phyloP scores from a whole-genome alignment of 345 rosid genomes.

The Boechera divaricarpa region DNA sequence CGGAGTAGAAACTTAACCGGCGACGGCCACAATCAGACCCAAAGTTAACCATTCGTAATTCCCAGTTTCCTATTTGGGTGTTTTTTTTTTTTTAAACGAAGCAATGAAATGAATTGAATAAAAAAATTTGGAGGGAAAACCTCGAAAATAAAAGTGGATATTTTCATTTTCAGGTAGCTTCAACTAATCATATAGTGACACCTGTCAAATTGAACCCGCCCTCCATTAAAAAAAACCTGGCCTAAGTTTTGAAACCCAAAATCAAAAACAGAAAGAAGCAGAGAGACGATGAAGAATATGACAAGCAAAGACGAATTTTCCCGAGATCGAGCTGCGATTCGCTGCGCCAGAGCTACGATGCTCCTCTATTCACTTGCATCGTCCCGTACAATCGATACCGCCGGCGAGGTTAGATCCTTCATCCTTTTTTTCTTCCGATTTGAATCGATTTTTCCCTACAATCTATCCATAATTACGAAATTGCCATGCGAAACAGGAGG shows the following conservation, averaged over 20 bases:
- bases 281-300: constrained; percentile 26
- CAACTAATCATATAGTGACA: constrained; percentile 25
- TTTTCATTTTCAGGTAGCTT: neutral
- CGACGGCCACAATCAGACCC: no score
- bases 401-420: constrained; percentile 36
- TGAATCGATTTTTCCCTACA: neutral
- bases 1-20: no score
- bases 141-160: neutral
- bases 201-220: constrained; percentile 10
- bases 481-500: neutral
- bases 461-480: neutral
- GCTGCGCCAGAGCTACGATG: constrained; percentile 45
- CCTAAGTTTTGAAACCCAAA: constrained; percentile 29
- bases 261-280: constrained; percentile 18
- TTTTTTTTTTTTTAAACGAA: no score
- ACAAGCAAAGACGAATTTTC: constrained; percentile 26
- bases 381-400: constrained; percentile 9
- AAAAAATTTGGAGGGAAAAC: neutral
- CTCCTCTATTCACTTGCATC: constrained; percentile 41
- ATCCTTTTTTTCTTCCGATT: neutral
- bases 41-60: no score
- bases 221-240: constrained; percentile 1
- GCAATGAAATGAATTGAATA: no score
- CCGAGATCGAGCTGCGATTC: constrained; percentile 32
- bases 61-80: no score